A percentile compares a stretch with the other conserved stretches of the same genome.
phyloP scores from a whole-genome alignment of 257 asterid species.

The Mentha longifolia region DNA sequence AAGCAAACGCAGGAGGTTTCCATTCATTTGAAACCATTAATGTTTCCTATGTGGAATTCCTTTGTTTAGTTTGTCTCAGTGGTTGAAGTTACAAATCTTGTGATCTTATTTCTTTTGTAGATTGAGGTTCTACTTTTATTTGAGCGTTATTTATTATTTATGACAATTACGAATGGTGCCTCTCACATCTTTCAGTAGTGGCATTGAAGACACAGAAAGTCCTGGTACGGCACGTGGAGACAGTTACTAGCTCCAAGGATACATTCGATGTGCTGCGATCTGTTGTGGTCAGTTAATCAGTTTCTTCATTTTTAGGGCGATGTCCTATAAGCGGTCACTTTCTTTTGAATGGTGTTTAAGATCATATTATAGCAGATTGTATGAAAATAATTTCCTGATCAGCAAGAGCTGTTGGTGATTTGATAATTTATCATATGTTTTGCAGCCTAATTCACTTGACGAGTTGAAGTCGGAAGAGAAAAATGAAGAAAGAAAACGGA shows the following conservation, averaged over 20 bases:
- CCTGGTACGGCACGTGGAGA: slow-evolving; percentile 82
- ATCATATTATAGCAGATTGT: slow-evolving; percentile 18
- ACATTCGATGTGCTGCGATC: slow-evolving; percentile 65
- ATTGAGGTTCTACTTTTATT: not conserved
- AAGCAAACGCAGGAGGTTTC: not conserved
- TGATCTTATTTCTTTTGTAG: not conserved
- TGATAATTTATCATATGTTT: slow-evolving; percentile 34
- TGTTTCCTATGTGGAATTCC: not conserved
- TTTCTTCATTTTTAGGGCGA: slow-evolving; percentile 12
- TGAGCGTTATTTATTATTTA: not conserved
- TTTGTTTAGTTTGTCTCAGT: slow-evolving; percentile 5
- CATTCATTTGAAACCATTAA: not conserved
- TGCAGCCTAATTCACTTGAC: slow-evolving; percentile 59
- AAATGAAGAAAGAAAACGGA: slow-evolving; percentile 50
- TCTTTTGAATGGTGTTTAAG: not conserved
- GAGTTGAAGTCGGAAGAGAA: slow-evolving; percentile 42
- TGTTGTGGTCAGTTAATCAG: slow-evolving; percentile 65
- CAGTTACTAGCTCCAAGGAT: slow-evolving; percentile 62
- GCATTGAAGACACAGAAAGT: slow-evolving; percentile 66
- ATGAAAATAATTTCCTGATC: slow-evolving; percentile 1
- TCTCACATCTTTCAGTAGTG: slow-evolving; percentile 49
- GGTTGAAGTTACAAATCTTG: not conserved
- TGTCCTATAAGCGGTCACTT: slow-evolving; percentile 1
- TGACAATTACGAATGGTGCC: slow-evolving; percentile 13
- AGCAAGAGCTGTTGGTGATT: slow-evolving; percentile 25